phyloP scores from a whole-genome alignment of 108 stramenopile genomes.

The Fragilariopsis cylindrus region DNA sequence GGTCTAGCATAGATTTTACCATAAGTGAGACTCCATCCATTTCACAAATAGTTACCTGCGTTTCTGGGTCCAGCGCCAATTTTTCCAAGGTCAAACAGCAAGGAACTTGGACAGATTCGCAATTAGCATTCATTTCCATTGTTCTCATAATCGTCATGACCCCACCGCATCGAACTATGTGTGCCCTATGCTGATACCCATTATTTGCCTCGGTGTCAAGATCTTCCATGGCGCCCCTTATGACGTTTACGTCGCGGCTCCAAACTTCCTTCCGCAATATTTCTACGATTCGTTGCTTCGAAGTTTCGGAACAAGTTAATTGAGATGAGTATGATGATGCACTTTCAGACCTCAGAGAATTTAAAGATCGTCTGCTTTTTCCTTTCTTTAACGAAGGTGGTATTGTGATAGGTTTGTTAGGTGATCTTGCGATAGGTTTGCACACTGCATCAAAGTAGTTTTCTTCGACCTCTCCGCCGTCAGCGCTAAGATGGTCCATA shows the following conservation, averaged over 20 bases:
- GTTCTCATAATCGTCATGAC: constrained; percentile 40
- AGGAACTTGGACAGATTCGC: constrained; percentile 29
- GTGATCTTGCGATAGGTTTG: constrained; percentile 8
- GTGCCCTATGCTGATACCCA: constrained; percentile 16
- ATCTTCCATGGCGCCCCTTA: constrained; percentile 26
- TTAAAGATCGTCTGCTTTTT: not conserved
- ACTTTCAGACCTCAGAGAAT: constrained; percentile 2
- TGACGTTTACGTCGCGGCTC: constrained; percentile 34
- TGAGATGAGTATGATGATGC: not conserved
- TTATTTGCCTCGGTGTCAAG: constrained; percentile 31
- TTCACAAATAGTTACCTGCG: constrained; percentile 42
- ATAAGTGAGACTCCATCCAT: constrained; percentile 56
- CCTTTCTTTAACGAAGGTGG: constrained; percentile 7
- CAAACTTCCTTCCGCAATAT: constrained; percentile 43
- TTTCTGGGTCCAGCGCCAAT: constrained; percentile 42
- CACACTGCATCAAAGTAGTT: constrained; percentile 10
- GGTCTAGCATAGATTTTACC: constrained; percentile 52
- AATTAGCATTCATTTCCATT: constrained; percentile 37
- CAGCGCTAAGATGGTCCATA: constrained; percentile 26
- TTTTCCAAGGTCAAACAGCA: constrained; percentile 37
- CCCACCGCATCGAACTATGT: constrained; percentile 40
- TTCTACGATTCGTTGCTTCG: constrained; percentile 28
- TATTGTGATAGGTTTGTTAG: not conserved
- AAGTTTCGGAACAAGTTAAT: constrained; percentile 14
- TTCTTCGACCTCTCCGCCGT: constrained; percentile 1